A percentile compares a stretch with the other conserved stretches of the same genome.
Evolutionary conservation across 768 basidiomycete genomes (phyloP).

Genomic region (Lentinula aciculospora): DNA sequence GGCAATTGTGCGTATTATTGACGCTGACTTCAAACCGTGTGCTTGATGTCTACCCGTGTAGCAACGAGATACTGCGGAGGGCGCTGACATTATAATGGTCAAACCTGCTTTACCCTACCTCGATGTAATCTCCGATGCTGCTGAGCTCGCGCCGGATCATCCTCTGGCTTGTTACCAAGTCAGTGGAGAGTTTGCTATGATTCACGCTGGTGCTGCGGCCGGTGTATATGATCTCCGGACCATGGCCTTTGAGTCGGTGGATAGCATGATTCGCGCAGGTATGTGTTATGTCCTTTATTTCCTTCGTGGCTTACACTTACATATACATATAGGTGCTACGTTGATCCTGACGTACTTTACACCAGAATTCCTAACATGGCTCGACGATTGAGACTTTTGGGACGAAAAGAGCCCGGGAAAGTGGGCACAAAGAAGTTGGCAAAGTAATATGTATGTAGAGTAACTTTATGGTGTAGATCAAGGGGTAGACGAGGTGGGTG

Average conservation of each 20-base stretch:
- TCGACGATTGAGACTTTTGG: slow-evolving; percentile 25
- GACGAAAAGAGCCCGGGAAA: no score
- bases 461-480: neutral
- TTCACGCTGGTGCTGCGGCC: slow-evolving; percentile 87
- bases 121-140: slow-evolving; percentile 90
- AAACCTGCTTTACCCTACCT: slow-evolving; percentile 96
- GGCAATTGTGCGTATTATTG: slow-evolving; percentile 66
- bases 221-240: slow-evolving; percentile 89
- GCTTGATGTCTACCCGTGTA: slow-evolving; percentile 23
- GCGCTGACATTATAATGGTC: slow-evolving; percentile 99
- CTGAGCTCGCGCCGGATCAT: slow-evolving; percentile 73
- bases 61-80: slow-evolving; percentile 86
- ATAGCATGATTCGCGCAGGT: slow-evolving; percentile 92
- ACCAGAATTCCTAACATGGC: slow-evolving; percentile 91
- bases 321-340: slow-evolving; percentile 58
- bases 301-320: neutral
- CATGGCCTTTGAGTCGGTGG: slow-evolving; percentile 93
- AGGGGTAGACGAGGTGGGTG: neutral
- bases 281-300: slow-evolving; percentile 18
- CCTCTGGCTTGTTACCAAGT: slow-evolving; percentile 98
- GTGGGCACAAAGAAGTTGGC: no score
- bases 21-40: neutral
- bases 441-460: neutral
- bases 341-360: slow-evolving; percentile 95
- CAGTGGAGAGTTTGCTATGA: slow-evolving; percentile 96